Conservation (phyloP, 495 filamentous ascomycete genomes). For the Cairneyella variabilis region DNA sequence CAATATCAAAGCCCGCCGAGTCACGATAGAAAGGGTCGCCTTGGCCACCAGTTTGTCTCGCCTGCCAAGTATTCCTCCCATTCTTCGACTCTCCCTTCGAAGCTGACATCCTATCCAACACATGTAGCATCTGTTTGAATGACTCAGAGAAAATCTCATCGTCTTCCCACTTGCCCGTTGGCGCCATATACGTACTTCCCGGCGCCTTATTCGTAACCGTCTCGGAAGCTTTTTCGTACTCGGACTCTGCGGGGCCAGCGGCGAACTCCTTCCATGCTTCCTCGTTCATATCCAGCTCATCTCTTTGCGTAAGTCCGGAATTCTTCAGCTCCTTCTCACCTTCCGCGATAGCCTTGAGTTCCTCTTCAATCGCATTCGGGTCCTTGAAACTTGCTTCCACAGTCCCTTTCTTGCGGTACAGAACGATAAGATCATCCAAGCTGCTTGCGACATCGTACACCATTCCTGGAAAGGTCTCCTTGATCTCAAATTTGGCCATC, state of each 20-base stretch:
- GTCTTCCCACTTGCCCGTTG: constrained; percentile 3
- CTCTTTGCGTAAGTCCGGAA: neutral
- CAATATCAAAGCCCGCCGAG: constrained; percentile 46
- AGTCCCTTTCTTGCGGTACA: constrained; percentile 40
- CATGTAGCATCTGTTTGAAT: constrained; percentile 27
- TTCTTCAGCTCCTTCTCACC: constrained; percentile 13
- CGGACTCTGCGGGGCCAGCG: neutral
- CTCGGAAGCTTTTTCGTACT: neutral
- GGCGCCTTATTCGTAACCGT: neutral
- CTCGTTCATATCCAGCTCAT: neutral
- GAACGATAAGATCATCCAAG: constrained; percentile 40
- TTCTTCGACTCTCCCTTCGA: constrained; percentile 29
- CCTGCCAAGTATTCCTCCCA: constrained; percentile 58
- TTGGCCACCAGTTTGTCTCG: constrained; percentile 49
- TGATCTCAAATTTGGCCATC: constrained; percentile 47
- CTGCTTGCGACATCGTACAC: constrained; percentile 49
- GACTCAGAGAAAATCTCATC: constrained; percentile 12
- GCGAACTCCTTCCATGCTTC: neutral
- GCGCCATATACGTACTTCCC: neutral
- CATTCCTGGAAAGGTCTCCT: constrained; percentile 40
- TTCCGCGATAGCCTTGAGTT: constrained; percentile 12
- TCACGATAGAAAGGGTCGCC: constrained; percentile 60
- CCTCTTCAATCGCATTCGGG: constrained; percentile 34
- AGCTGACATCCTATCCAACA: constrained; percentile 39
- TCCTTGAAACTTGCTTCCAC: constrained; percentile 30